Conservation (phyloP, 306 rosid genomes). For the Quercus ilex region DNA sequence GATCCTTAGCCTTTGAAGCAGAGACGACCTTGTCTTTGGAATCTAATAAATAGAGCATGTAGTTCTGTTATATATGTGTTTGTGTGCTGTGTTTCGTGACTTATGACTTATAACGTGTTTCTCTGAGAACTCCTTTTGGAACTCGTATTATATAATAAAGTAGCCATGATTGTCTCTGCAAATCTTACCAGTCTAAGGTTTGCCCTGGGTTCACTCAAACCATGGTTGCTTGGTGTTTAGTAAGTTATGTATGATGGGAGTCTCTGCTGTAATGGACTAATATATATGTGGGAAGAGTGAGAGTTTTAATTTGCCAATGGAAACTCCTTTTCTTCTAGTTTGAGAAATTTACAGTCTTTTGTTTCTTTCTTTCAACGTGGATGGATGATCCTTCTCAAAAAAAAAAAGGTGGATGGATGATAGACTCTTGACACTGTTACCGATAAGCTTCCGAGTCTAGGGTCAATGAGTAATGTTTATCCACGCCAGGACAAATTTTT, state of each 20-base stretch:
- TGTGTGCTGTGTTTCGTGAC: not conserved
- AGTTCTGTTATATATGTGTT: not conserved
- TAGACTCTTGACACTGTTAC: no score
- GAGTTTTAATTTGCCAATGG: not conserved
- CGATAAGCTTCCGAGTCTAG: no score
- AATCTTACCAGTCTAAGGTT: slow-evolving; percentile 19
- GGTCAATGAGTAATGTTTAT: no score
- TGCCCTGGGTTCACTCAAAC: slow-evolving; percentile 2
- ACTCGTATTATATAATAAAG: slow-evolving; percentile 34
- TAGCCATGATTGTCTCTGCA: slow-evolving; percentile 10
- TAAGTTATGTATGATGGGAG: not conserved
- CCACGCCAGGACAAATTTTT: no score
- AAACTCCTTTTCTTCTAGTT: not conserved
- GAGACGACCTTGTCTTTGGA: slow-evolving; percentile 9
- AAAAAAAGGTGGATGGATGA: no score
- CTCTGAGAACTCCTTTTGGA: not conserved
- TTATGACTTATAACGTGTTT: not conserved
- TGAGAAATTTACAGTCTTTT: not conserved
- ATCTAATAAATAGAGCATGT: slow-evolving; percentile 7
- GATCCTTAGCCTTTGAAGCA: slow-evolving; percentile 19
- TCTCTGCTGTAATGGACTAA: slow-evolving; percentile 25
- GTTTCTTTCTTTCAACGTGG: not conserved
- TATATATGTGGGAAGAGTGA: not conserved
- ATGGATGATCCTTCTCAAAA: no score
- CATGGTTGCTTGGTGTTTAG: slow-evolving; percentile 17